phyloP scores from a whole-genome alignment of 2,329 filamentous ascomycete genomes.

The Juglanconis oblonga region DNA sequence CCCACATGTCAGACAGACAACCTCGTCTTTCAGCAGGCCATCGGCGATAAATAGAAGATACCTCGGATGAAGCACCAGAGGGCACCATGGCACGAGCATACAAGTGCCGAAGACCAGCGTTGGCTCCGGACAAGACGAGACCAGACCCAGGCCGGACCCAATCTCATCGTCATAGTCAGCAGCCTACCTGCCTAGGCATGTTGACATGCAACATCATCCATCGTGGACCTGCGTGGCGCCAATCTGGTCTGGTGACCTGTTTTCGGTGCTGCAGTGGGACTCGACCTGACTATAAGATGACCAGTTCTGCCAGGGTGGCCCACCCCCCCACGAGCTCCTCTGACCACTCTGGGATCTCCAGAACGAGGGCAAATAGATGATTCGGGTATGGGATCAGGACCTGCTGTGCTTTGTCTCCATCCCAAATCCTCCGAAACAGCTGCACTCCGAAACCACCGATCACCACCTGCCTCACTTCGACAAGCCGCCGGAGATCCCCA shows the following conservation, averaged over 20 bases:
- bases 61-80: too few relatives aligned
- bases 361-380: too few relatives aligned
- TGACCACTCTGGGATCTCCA: too few relatives aligned
- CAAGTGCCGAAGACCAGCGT: not conserved
- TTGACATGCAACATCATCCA: not conserved
- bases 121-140: not conserved
- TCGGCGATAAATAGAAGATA: too few relatives aligned
- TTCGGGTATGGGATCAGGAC: not conserved
- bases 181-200: not conserved
- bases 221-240: not conserved
- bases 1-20: not conserved
- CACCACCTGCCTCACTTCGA: not conserved
- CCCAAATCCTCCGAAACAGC: not conserved
- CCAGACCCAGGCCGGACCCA: not conserved
- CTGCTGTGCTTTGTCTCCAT: not conserved
- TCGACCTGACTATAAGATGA: slow-evolving; percentile 5
- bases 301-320: too few relatives aligned
- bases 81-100: not conserved
- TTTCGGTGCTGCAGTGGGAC: not conserved
- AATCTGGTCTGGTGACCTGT: not conserved
- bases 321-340: too few relatives aligned
- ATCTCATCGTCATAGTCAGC: not conserved
- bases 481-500: not conserved
- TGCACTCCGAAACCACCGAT: not conserved
- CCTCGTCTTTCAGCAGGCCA: not conserved